Base-by-base conservation (phyloP, 2,329 filamentous ascomycete species). In the Cyanodermella asteris region DNA sequence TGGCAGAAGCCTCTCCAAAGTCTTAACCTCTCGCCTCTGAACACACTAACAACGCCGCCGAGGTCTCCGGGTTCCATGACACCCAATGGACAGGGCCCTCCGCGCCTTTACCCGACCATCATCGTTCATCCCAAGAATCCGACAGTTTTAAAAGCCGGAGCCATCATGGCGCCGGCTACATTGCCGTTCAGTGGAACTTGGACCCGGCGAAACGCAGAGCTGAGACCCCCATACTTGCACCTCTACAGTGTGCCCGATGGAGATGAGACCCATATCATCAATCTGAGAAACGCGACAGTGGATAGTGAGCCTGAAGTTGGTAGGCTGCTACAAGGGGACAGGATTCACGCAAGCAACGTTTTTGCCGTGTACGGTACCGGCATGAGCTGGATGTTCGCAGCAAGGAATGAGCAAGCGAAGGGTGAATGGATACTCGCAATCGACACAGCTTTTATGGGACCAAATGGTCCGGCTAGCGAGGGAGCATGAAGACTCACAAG, bases 371-470 rank as follows among this genome's bases (percentile, higher is more conserved):
- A 94, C 43, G 84, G 78, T 20, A 77, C 74, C 31, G 75, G 87
- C 46, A 93, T 93, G 48, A 91, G 82, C 16, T 97, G 82, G 64
- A 59, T 97, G 20, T 94, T 97, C 47, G 78, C 81, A 9, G 77
- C 81, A 13, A 63, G 81, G 30, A 84, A 70, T 39, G 84, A 93
- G 53, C 64, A 72, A 24, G 82, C 93, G 47, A 91, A 93, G 57
- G 72, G 82, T 38, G 87, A 94, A 46, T 97, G 87, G 87, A 91
- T 97, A 38, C 64, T 90, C 47, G 73, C 75, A 41, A 80, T 97
- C 38, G 87, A 97, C 49, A 75, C 91, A 55, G 77, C 72, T 36
- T 71, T 63, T 45, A 66, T 68, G 38, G 44, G 36, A 21, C 28
- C 19, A 24, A 28, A 26, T 18, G 25, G 22, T 25, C n/a, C n/a